Evolutionary conservation across 306 rosid genomes (phyloP).

Genomic region (Rubus idaeus): DNA sequence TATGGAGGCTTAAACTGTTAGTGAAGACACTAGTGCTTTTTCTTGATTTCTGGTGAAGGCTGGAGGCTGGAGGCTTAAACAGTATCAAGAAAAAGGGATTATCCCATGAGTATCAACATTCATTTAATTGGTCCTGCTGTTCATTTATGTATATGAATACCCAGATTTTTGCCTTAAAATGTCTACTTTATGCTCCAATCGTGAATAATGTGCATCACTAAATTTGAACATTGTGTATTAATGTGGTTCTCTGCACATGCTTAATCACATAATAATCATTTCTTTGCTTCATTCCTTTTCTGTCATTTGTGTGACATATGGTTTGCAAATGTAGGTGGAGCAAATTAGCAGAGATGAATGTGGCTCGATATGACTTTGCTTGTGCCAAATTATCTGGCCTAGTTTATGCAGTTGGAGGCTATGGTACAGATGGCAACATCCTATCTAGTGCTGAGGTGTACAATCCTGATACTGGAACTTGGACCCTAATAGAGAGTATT

Average conservation of each 20-base stretch:
- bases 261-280: neutral
- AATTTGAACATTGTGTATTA: neutral
- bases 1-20: neutral
- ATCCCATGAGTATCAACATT: neutral
- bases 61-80: too few relatives aligned
- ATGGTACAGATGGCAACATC: constrained; percentile 55
- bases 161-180: neutral
- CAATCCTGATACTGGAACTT: constrained; percentile 58
- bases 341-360: constrained; percentile 58
- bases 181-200: neutral
- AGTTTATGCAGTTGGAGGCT: constrained; percentile 91
- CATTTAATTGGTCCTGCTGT: neutral
- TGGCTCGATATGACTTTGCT: constrained; percentile 82
- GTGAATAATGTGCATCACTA: neutral
- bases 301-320: constrained; percentile 12
- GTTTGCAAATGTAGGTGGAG: constrained; percentile 66
- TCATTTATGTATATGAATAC: neutral
- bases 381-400: constrained; percentile 78
- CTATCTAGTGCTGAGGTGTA: constrained; percentile 87
- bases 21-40: neutral
- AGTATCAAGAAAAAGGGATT: too few relatives aligned
- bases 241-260: neutral
- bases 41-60: neutral
- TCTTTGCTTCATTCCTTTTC: neutral
- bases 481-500: constrained; percentile 75